Percentiles rank a stretch among this genome's conserved stretches.
Evolutionary conservation across 805 yeast genomes (phyloP).

Genomic region (Saturnispora quitensis): DNA sequence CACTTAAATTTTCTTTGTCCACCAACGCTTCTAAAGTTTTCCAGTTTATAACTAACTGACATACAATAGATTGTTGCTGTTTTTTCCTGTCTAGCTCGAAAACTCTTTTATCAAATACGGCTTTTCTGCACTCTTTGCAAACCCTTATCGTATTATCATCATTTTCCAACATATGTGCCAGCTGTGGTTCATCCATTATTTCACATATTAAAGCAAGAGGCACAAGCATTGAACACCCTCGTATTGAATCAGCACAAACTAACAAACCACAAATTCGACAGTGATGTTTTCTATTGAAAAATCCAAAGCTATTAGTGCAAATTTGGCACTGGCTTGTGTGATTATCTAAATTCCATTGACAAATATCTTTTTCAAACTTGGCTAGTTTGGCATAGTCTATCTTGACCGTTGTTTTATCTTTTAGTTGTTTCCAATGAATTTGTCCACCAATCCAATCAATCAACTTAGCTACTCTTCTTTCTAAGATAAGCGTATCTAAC

Average conservation of each 20-base stretch:
- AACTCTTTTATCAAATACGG: conserved; percentile 48
- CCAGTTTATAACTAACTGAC: conserved; percentile 30
- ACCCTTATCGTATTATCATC: conserved; percentile 38
- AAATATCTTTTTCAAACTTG: conserved; percentile 38
- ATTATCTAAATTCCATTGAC: conserved; percentile 52
- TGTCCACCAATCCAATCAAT: conserved; percentile 48
- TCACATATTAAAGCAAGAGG: conserved; percentile 38
- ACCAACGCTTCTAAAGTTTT: conserved; percentile 18
- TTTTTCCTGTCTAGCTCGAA: conserved; percentile 33
- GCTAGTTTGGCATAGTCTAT: conserved; percentile 11
- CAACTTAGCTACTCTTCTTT: conserved; percentile 37
- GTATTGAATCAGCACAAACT: conserved; percentile 59
- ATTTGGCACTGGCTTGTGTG: conserved; percentile 41
- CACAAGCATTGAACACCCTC: conserved; percentile 67
- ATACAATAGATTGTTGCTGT: conserved; percentile 25
- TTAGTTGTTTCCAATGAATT: conserved; percentile 2
- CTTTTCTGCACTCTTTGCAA: conserved; percentile 61
- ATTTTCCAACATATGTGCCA: not conserved
- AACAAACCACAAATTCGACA: conserved; percentile 82
- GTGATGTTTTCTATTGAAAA: conserved; percentile 66
- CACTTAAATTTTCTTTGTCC: conserved; percentile 19
- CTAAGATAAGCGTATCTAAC: conserved; percentile 31
- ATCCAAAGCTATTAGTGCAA: conserved; percentile 50
- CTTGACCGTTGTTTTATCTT: conserved; percentile 2
- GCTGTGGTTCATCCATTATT: conserved; percentile 22